These are phyloP conservation scores for Botrytis elliptica DNA, from an alignment of 2,329 filamentous ascomycete species.

Conservation along the genomic window DNA sequence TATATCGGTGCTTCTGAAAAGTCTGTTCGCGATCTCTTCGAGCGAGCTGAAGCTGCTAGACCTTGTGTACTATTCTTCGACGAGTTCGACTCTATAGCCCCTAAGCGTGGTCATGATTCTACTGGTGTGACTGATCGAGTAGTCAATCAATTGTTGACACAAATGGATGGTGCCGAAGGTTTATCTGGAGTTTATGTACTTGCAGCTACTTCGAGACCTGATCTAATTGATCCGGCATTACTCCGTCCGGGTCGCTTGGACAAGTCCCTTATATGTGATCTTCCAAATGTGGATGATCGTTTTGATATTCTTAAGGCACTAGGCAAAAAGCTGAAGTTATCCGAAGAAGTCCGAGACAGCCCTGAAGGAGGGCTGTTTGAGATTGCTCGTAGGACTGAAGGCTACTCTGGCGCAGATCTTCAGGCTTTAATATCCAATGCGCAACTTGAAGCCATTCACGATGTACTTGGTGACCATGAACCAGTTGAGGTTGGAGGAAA, in stretches of 20 bases:
- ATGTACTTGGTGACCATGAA: constrained; percentile 70
- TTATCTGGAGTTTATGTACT: constrained; percentile 93
- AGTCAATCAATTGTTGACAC: constrained; percentile 95
- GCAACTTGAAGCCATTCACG: constrained; percentile 94
- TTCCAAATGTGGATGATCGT: constrained; percentile 77
- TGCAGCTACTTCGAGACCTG: constrained; percentile 88
- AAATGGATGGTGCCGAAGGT: constrained; percentile 98
- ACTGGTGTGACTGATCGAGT: constrained; percentile 98
- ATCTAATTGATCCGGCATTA: constrained; percentile 91
- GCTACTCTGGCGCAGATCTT: constrained; percentile 90
- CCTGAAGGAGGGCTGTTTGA: constrained; percentile 44
- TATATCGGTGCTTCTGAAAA: constrained; percentile 98
- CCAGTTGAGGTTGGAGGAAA: constrained; percentile 38
- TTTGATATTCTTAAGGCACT: constrained; percentile 85
- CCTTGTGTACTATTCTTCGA: constrained; percentile 98
- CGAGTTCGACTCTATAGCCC: constrained; percentile 96
- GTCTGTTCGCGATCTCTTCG: constrained; percentile 91
- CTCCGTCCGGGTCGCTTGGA: constrained; percentile 89
- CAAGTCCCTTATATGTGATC: constrained; percentile 88
- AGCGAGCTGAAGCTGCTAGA: constrained; percentile 82
- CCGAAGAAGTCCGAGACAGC: constrained; percentile 53
- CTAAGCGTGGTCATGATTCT: constrained; percentile 93
- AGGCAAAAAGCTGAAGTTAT: constrained; percentile 76
- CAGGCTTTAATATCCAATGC: constrained; percentile 96
- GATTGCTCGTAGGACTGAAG: constrained; percentile 76